These are phyloP conservation scores for Phaeomoniella chlamydospora DNA, from an alignment of 2,329 filamentous ascomycete species.

Conservation along the genomic window DNA sequence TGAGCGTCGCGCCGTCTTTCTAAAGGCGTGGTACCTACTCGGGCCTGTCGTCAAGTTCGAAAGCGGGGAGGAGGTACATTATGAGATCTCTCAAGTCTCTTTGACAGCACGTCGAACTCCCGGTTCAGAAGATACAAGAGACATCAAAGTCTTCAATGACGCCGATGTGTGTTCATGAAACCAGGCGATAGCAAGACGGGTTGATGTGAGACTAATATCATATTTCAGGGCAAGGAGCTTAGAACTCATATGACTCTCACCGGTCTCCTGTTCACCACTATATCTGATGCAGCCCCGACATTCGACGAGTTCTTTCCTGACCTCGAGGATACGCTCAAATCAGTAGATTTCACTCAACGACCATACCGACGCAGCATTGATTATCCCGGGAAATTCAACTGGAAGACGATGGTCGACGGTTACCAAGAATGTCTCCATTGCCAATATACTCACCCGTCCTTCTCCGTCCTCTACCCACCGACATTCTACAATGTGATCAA, in stretches of 20 bases:
- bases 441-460: slow-evolving; percentile 43
- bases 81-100: slow-evolving; percentile 30
- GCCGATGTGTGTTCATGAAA: slow-evolving; percentile 14
- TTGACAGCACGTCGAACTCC: slow-evolving; percentile 23
- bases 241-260: slow-evolving; percentile 31
- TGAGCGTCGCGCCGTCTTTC: slow-evolving; percentile 33
- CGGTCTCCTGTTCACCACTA: slow-evolving; percentile 37
- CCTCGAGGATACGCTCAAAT: slow-evolving; percentile 31
- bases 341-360: slow-evolving; percentile 39
- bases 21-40: slow-evolving; percentile 38
- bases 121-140: slow-evolving; percentile 15
- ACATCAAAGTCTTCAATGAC: slow-evolving; percentile 22
- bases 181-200: slow-evolving; percentile 5
- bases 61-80: slow-evolving; percentile 25
- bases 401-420: slow-evolving; percentile 46
- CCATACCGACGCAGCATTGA: slow-evolving; percentile 37
- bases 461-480: slow-evolving; percentile 39
- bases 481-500: slow-evolving; percentile 41
- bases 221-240: slow-evolving; percentile 16
- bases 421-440: slow-evolving; percentile 46
- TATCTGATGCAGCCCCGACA: slow-evolving; percentile 30
- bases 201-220: too few species aligned
- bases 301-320: slow-evolving; percentile 41
- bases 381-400: slow-evolving; percentile 44
- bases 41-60: slow-evolving; percentile 36